These are phyloP conservation scores for Clavispora phyllophila DNA, from an alignment of 805 yeast genomes.

Conservation along the genomic window DNA sequence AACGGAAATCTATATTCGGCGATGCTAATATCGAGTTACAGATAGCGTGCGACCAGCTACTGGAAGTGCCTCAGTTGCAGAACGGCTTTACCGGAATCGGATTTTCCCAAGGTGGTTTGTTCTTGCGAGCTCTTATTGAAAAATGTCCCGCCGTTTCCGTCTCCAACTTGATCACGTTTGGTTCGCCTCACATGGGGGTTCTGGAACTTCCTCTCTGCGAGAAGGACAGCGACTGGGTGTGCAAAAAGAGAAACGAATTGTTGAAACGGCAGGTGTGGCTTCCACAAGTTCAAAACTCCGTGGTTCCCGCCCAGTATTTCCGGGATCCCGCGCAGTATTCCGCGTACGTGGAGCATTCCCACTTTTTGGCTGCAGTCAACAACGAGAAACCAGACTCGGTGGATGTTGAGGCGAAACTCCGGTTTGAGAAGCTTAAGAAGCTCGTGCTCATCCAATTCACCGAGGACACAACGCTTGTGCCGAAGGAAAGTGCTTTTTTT, in stretches of 20 bases:
- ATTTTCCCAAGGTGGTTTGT: conserved; percentile 81
- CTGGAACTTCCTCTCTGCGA: conserved; percentile 60
- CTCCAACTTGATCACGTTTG: conserved; percentile 61
- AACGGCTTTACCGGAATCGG: conserved; percentile 72
- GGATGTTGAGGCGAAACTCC: conserved; percentile 38
- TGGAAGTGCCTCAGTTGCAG: conserved; percentile 37
- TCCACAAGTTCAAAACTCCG: conserved; percentile 46
- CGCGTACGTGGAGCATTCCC: conserved; percentile 50
- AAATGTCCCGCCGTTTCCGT: conserved; percentile 42
- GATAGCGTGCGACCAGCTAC: conserved; percentile 51
- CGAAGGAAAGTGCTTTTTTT: conserved; percentile 69
- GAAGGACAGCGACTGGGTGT: conserved; percentile 49
- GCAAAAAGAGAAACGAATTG: conserved; percentile 48
- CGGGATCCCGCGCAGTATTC: conserved; percentile 55
- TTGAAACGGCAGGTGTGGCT: conserved; percentile 60
- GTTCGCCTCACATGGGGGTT: conserved; percentile 78
- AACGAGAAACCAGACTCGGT: conserved; percentile 44
- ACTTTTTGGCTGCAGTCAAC: conserved; percentile 59
- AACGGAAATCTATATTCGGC: conserved; percentile 53
- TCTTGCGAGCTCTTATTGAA: conserved; percentile 63
- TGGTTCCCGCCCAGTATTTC: conserved; percentile 74
- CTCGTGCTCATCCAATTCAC: conserved; percentile 57
- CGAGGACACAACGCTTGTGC: conserved; percentile 64
- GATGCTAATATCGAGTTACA: conserved; percentile 52
- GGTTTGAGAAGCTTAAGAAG: conserved; percentile 41